Percentiles rank a stretch among this genome's conserved stretches.
Conservation (phyloP, 257 asterid species). For the Scutellaria baicalensis region DNA sequence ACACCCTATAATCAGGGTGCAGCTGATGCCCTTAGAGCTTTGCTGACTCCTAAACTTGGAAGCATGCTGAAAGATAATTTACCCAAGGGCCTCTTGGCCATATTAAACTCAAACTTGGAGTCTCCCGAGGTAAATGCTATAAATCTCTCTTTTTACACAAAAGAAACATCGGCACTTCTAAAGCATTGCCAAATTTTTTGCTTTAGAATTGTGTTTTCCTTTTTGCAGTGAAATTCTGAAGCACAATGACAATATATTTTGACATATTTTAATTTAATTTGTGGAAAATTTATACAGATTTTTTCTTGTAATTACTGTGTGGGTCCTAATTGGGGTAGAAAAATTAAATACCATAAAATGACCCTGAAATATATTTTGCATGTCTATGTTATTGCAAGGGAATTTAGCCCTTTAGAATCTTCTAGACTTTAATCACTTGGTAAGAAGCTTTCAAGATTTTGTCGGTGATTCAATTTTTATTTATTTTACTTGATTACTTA, state of each 20-base stretch:
- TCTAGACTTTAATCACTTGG: neutral
- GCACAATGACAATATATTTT: neutral
- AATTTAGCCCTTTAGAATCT: neutral
- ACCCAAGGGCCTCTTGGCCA: slow-evolving; percentile 63
- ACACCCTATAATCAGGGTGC: slow-evolving; percentile 74
- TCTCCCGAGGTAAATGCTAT: slow-evolving; percentile 79
- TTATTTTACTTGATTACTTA: no score
- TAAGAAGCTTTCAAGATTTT: no score
- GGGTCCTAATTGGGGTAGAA: neutral
- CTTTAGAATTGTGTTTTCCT: neutral
- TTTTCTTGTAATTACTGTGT: neutral
- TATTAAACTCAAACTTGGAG: slow-evolving; percentile 84
- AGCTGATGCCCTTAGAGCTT: slow-evolving; percentile 65
- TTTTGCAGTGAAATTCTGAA: neutral
- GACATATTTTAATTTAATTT: neutral
- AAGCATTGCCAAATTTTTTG: slow-evolving; percentile 1
- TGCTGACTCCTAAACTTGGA: slow-evolving; percentile 94
- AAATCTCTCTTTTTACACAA: slow-evolving; percentile 4
- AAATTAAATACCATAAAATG: neutral
- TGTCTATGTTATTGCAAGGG: neutral
- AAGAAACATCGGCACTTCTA: neutral
- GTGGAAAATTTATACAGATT: neutral
- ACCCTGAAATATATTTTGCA: neutral
- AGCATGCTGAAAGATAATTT: slow-evolving; percentile 76
- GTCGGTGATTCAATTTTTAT: no score